Percentiles rank a stretch among this genome's conserved stretches.
These are phyloP conservation scores for Penicillium capsulatum DNA, from an alignment of 2,329 filamentous ascomycete species.

Conservation along the genomic window DNA sequence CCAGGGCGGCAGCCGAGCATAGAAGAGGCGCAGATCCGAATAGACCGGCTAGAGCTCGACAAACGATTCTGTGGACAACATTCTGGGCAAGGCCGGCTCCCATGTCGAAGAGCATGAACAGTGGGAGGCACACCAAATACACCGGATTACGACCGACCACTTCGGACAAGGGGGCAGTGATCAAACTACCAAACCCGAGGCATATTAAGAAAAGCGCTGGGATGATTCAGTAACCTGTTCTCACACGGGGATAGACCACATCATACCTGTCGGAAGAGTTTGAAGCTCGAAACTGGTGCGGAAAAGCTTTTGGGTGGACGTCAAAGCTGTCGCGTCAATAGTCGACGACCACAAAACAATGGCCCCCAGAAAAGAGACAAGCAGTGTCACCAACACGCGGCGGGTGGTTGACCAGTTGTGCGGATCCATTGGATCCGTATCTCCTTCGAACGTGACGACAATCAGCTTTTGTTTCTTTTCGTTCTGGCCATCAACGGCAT, in stretches of 20 bases:
- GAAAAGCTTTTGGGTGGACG: slow-evolving; percentile 29
- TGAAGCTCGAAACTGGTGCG: slow-evolving; percentile 15
- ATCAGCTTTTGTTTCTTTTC: slow-evolving; percentile 33
- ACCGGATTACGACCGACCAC: slow-evolving; percentile 6
- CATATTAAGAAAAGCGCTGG: slow-evolving; percentile 8
- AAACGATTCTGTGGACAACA: slow-evolving; percentile 46
- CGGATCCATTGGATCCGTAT: slow-evolving; percentile 44
- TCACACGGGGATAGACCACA: not conserved
- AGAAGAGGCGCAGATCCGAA: slow-evolving; percentile 9
- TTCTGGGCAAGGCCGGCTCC: slow-evolving; percentile 47
- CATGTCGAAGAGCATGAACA: slow-evolving; percentile 50
- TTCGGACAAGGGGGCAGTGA: slow-evolving; percentile 7
- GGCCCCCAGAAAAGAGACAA: slow-evolving; percentile 38
- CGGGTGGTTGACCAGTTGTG: slow-evolving; percentile 41
- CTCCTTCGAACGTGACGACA: slow-evolving; percentile 40
- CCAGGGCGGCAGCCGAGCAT: slow-evolving; percentile 3
- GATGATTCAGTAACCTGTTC: slow-evolving; percentile 3
- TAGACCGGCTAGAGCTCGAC: slow-evolving; percentile 28
- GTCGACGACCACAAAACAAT: slow-evolving; percentile 48
- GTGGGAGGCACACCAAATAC: slow-evolving; percentile 2
- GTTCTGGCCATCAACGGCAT: not conserved
- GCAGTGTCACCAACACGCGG: slow-evolving; percentile 30
- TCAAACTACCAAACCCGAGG: slow-evolving; percentile 4
- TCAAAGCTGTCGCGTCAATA: slow-evolving; percentile 48
- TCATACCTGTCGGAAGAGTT: slow-evolving; percentile 46